These are phyloP conservation scores for Diversispora epigaea DNA, from an alignment of 192 early-diverging fungal genomes.

Conservation along the genomic window DNA sequence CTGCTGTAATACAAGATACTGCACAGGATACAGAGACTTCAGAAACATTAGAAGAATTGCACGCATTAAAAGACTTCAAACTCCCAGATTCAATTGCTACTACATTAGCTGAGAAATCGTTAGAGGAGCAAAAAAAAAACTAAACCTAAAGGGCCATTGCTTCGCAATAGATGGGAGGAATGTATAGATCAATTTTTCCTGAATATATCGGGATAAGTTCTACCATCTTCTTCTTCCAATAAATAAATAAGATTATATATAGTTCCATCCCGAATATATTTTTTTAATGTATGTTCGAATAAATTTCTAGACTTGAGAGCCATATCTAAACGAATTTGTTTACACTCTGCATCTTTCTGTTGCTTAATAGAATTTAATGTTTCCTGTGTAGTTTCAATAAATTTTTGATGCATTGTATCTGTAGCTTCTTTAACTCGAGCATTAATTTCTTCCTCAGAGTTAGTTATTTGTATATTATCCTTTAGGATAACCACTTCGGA, in stretches of 20 bases:
- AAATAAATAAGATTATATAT: constrained; percentile 12
- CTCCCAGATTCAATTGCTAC: too few species aligned
- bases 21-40: too few species aligned
- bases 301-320: not conserved
- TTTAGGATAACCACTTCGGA: too few species aligned
- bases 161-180: constrained; percentile 5
- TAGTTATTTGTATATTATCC: too few species aligned
- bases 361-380: constrained; percentile 17
- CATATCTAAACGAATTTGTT: constrained; percentile 4
- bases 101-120: too few species aligned
- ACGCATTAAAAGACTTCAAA: too few species aligned
- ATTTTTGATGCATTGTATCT: not conserved
- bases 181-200: constrained; percentile 15
- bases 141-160: too few species aligned
- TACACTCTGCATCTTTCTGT: constrained; percentile 3
- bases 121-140: too few species aligned
- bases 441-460: constrained; percentile 12
- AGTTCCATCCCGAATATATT: too few species aligned
- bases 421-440: constrained; percentile 24
- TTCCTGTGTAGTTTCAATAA: constrained; percentile 14
- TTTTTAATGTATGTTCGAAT: constrained; percentile 17
- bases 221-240: constrained; percentile 13
- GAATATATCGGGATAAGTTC: constrained; percentile 6
- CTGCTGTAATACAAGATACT: too few species aligned
- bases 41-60: too few species aligned